A percentile compares a stretch with the other conserved stretches of the same genome.
phyloP scores from a whole-genome alignment of 2,329 filamentous ascomycete species.

The Penicillium psychrosexuale region DNA sequence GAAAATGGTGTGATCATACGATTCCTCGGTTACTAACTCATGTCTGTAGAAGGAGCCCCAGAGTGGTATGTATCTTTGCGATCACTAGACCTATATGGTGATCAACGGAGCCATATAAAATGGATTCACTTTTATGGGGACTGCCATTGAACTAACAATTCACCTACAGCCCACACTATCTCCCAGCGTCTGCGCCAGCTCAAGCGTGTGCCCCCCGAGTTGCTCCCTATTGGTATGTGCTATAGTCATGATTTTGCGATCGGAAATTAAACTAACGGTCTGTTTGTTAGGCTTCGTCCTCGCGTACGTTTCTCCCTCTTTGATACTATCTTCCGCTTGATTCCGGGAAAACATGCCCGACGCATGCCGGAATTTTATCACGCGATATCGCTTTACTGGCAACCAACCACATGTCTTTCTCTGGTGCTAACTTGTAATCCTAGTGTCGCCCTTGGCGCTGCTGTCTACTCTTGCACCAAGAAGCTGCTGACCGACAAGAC shows the following conservation, averaged over 20 bases:
- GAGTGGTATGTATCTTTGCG: constrained; percentile 50
- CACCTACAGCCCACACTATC: constrained; percentile 77
- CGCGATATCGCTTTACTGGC: constrained; percentile 17
- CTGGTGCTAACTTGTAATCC: constrained; percentile 21
- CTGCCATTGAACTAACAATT: constrained; percentile 23
- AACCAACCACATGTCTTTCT: neutral
- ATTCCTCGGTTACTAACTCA: constrained; percentile 40
- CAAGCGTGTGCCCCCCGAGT: constrained; percentile 86
- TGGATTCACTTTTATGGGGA: neutral
- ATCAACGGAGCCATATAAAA: constrained; percentile 6
- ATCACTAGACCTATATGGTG: constrained; percentile 1
- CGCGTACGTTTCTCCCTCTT: constrained; percentile 56
- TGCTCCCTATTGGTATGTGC: constrained; percentile 84
- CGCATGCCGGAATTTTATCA: constrained; percentile 15
- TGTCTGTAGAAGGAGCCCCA: constrained; percentile 59
- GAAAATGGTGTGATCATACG: constrained; percentile 15
- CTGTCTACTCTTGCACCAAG: constrained; percentile 73
- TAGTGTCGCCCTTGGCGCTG: constrained; percentile 69
- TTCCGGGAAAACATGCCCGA: constrained; percentile 13
- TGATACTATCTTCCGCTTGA: constrained; percentile 9
- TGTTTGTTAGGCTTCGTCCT: constrained; percentile 71
- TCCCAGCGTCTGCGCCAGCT: constrained; percentile 90
- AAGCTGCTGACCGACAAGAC: constrained; percentile 90
- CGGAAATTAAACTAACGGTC: constrained; percentile 18
- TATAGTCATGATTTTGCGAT: constrained; percentile 4